Conservation (phyloP, 345 rosid genomes). For the Balakata baccata region DNA sequence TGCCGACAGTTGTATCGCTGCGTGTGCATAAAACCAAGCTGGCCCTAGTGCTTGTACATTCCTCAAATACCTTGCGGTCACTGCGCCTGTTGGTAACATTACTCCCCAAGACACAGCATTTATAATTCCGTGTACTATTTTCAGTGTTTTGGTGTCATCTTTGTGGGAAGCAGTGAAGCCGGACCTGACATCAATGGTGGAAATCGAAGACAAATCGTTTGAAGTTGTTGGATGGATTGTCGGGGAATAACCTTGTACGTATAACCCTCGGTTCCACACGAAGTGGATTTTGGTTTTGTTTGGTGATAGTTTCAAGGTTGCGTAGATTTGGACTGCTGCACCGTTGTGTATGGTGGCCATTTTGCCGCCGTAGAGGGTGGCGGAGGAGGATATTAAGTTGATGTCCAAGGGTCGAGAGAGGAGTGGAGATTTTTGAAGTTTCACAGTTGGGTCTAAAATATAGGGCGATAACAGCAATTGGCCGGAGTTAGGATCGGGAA, state of each 20-base stretch:
- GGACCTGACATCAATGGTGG: slow-evolving; percentile 71
- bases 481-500: slow-evolving; percentile 85
- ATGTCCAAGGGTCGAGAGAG: slow-evolving; percentile 79
- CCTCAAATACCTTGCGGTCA: slow-evolving; percentile 68
- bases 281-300: slow-evolving; percentile 71
- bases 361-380: slow-evolving; percentile 76
- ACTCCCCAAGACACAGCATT: slow-evolving; percentile 83
- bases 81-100: slow-evolving; percentile 65
- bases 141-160: slow-evolving; percentile 33
- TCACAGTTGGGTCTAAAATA: slow-evolving; percentile 68
- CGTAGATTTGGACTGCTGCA: slow-evolving; percentile 72
- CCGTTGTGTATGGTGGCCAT: slow-evolving; percentile 85
- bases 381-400: slow-evolving; percentile 72
- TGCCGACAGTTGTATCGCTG: slow-evolving; percentile 55
- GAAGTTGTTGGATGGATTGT: slow-evolving; percentile 90
- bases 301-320: slow-evolving; percentile 50
- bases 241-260: slow-evolving; percentile 96
- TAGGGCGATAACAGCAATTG: slow-evolving; percentile 73
- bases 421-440: slow-evolving; percentile 78
- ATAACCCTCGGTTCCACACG: slow-evolving; percentile 95
- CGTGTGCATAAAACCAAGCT: slow-evolving; percentile 81
- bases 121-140: slow-evolving; percentile 51
- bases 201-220: slow-evolving; percentile 68
- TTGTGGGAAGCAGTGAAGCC: slow-evolving; percentile 41
- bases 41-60: slow-evolving; percentile 69